Base-by-base conservation (phyloP, 768 basidiomycete genomes). In the Kwoniella shandongensis region DNA sequence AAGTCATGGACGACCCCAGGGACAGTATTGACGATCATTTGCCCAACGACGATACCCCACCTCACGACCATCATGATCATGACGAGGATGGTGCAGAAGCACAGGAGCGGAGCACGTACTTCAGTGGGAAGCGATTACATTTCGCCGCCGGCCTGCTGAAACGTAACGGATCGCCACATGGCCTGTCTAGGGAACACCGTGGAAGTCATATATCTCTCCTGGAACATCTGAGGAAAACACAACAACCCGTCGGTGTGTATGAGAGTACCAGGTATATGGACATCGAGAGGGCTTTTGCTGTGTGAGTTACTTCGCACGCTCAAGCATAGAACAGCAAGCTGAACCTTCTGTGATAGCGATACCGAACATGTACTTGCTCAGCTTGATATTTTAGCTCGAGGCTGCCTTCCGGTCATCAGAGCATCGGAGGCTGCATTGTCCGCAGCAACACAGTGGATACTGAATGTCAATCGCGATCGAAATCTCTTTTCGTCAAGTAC, bases 241-340 rank as follows among this genome's bases (percentile, higher is more conserved):
- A 72, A 44, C 65, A 70, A 27, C 73, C 74, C 17, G 74, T 76
- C 0, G 74, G 73, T 2, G 58, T 74, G 1, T 76, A 71, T 47
- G 74, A 76, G 51, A 68, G 66, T 52, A 64, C 63, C 39, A 53
- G 65, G 35, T 76, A 76, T 48, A 71, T 76, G 64, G 68, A 74
- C 17, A 46, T 76, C 22, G 74, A 76, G 50, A 53, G 52, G 18
- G 51, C 44, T 5, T 72, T 68, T 29, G 61, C 54, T 22, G 40
- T 44, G 72, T 72, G 35, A 67, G 69, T 57, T 6, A 10, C 23
- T 17, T 27, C 10, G 6, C n/a, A 22, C 6, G 18, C 17, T 1
- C 4, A 30, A 29, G 15, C 17, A 13, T 18, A 29, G 20, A 32
- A 20, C 22, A 32, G 17, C 35, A 23, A 48, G 25, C 42, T 46